A percentile compares a stretch with the other conserved stretches of the same genome.
Evolutionary conservation across 257 asterid species (phyloP).

Genomic region (Coffea canephora): DNA sequence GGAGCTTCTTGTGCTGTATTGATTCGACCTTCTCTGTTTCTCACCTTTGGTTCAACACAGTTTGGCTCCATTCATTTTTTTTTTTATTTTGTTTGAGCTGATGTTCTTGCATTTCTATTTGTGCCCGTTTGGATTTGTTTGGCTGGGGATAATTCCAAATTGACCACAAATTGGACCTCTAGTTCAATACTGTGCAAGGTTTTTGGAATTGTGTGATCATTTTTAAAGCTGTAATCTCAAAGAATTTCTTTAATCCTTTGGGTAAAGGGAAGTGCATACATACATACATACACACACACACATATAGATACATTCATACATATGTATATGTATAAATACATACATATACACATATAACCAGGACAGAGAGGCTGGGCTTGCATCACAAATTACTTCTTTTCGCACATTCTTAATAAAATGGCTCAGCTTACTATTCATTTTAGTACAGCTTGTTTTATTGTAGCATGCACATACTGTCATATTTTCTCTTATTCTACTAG

Average conservation of each 20-base stretch:
- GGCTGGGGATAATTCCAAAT: background rate
- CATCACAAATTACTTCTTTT: no score
- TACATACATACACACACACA: no score
- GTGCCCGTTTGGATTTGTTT: background rate
- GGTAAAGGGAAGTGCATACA: no score
- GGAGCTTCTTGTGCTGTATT: constrained; percentile 15
- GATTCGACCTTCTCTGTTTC: constrained; percentile 1
- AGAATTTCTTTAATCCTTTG: no score
- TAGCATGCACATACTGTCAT: background rate
- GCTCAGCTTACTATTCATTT: background rate
- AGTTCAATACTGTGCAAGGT: background rate
- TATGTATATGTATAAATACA: no score
- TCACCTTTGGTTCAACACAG: background rate
- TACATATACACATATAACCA: no score
- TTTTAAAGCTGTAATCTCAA: no score
- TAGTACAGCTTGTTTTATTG: background rate
- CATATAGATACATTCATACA: no score
- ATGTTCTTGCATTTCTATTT: background rate
- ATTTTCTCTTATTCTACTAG: background rate
- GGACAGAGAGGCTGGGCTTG: no score
- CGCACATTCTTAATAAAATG: no score
- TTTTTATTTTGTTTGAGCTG: constrained; percentile 4
- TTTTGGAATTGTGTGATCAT: background rate
- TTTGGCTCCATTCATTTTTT: background rate
- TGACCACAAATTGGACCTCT: background rate